Evolutionary conservation across 805 yeast species (phyloP).

Genomic region (Starmerella potacharoeniae): DNA sequence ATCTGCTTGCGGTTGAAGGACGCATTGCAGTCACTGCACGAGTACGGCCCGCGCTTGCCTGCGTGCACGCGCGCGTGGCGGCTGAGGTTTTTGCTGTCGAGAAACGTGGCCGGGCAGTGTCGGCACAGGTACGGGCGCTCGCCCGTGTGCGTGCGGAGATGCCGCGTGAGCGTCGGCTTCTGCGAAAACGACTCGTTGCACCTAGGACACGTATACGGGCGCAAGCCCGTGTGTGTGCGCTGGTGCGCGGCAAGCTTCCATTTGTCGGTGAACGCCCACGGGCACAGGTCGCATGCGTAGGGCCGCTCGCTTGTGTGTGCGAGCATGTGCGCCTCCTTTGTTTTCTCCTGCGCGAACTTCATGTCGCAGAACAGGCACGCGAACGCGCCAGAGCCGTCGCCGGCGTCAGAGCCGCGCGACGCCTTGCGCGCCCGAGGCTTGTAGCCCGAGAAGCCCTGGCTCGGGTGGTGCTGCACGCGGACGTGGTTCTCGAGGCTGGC

Average conservation of each 20-base stretch:
- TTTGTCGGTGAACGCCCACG: not conserved
- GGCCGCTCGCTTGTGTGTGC: not conserved
- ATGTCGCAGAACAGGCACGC: not conserved
- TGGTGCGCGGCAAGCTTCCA: slow-evolving; percentile 2
- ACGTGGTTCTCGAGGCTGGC: not conserved
- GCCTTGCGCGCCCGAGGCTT: too few relatives aligned
- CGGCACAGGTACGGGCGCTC: not conserved
- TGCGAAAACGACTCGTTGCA: not conserved
- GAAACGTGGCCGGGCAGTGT: not conserved
- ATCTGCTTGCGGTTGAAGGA: slow-evolving; percentile 3
- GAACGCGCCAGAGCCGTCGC: not conserved
- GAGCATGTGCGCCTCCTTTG: not conserved
- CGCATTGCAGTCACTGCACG: not conserved
- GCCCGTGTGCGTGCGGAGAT: slow-evolving; percentile 1
- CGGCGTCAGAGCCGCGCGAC: too few relatives aligned
- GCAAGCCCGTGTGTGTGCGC: not conserved
- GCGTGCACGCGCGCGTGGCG: not conserved
- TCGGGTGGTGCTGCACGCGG: not conserved
- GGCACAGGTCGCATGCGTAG: not conserved
- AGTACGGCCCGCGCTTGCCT: not conserved
- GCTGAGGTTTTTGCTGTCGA: not conserved
- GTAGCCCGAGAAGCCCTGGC: too few relatives aligned
- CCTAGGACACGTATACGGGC: not conserved
- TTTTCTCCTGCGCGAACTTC: not conserved
- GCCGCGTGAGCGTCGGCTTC: not conserved